Percentiles rank a stretch among this genome's conserved stretches.
phyloP scores from a whole-genome alignment of 371 early-diverging fungal genomes.

The Mortierella sp. region DNA sequence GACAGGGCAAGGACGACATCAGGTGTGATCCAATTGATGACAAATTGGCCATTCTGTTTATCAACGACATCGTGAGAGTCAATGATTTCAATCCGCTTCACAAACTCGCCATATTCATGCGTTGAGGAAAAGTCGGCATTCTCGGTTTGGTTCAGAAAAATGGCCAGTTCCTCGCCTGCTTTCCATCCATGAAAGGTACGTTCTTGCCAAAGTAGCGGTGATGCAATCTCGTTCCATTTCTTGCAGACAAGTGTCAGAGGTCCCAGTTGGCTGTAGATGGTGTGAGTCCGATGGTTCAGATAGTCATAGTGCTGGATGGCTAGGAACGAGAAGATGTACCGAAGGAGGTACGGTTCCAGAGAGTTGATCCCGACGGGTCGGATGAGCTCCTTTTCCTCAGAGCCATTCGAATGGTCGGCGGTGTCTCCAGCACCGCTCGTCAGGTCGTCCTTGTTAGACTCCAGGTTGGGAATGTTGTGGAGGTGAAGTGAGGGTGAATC shows the following conservation, averaged over 20 bases:
- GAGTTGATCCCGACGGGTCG: conserved; percentile 46
- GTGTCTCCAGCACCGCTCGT: too few relatives aligned
- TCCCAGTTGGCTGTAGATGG: conserved; percentile 47
- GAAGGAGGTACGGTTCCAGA: conserved; percentile 37
- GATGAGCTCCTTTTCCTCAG: background rate
- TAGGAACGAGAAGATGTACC: conserved; percentile 49
- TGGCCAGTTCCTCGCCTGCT: conserved; percentile 47
- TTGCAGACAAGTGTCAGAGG: conserved; percentile 47
- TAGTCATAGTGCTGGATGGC: conserved; percentile 51
- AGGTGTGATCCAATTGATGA: conserved; percentile 54
- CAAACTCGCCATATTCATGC: conserved; percentile 53
- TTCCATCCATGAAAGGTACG: conserved; percentile 54
- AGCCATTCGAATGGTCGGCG: too few relatives aligned
- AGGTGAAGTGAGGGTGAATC: too few relatives aligned
- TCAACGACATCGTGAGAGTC: conserved; percentile 54
- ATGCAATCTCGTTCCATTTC: conserved; percentile 44
- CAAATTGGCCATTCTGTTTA: conserved; percentile 52
- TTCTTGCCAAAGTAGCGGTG: conserved; percentile 53
- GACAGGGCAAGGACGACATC: conserved; percentile 51
- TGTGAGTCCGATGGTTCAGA: conserved; percentile 50
- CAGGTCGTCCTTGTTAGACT: too few relatives aligned
- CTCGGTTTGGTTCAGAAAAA: conserved; percentile 44
- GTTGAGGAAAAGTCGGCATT: conserved; percentile 54
- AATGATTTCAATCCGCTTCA: conserved; percentile 52
- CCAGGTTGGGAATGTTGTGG: too few relatives aligned